Conservation (phyloP, 1,139 yeast species). For the Saccharomyces hybrid region DNA sequence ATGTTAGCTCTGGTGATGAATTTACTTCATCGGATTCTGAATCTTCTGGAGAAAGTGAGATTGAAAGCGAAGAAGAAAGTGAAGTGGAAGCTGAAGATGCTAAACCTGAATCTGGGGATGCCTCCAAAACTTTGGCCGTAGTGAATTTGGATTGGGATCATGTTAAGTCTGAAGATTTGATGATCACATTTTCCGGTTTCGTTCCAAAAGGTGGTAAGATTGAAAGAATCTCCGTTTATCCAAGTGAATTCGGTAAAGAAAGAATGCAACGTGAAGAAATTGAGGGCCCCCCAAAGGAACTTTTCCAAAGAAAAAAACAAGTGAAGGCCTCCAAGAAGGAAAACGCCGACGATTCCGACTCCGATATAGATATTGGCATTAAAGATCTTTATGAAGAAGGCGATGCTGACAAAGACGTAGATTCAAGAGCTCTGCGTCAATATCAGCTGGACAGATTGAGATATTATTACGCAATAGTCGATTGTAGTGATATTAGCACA, state of each 20-base stretch:
- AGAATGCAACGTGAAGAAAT: conserved; percentile 84
- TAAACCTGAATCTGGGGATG: conserved; percentile 79
- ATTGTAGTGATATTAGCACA: conserved; percentile 67
- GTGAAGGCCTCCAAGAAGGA: conserved; percentile 34
- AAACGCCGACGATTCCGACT: conserved; percentile 37
- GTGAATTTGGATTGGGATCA: conserved; percentile 98
- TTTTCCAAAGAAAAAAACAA: conserved; percentile 48
- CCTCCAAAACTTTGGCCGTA: conserved; percentile 73
- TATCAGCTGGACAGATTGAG: conserved; percentile 83
- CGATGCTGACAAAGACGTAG: conserved; percentile 65
- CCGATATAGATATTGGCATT: conserved; percentile 48
- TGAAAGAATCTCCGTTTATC: conserved; percentile 65
- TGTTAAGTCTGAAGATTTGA: conserved; percentile 71
- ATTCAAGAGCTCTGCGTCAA: conserved; percentile 56
- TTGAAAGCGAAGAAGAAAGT: conserved; percentile 34
- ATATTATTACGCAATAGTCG: conserved; percentile 90
- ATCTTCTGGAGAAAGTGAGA: conserved; percentile 32
- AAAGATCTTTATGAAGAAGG: conserved; percentile 65
- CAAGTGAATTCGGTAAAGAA: conserved; percentile 90
- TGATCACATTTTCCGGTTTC: conserved; percentile 86
- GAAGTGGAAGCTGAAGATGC: conserved; percentile 51
- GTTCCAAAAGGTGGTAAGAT: conserved; percentile 73
- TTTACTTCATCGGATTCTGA: conserved; percentile 38
- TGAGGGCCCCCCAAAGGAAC: conserved; percentile 88
- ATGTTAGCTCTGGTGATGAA: conserved; percentile 36